A percentile compares a stretch with the other conserved stretches of the same genome.
Conservation (phyloP, 495 filamentous ascomycete species). For the Neurospora pannonica region DNA sequence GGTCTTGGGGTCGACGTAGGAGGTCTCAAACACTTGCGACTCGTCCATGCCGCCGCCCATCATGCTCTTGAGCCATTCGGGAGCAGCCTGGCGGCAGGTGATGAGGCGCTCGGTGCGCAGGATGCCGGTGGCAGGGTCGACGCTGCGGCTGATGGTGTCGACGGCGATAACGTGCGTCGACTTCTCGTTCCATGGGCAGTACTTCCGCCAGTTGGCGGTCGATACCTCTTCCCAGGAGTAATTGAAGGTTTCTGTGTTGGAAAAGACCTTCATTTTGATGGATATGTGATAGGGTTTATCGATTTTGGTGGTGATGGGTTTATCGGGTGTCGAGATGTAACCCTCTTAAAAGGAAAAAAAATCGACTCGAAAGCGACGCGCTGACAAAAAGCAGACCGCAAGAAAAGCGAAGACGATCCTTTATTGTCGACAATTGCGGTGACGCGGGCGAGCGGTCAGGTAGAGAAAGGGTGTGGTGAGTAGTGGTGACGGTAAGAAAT, state of each 20-base stretch:
- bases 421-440: neutral
- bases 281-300: neutral
- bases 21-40: slow-evolving; percentile 86
- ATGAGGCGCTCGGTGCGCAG: slow-evolving; percentile 94
- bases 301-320: neutral
- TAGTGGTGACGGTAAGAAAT: neutral
- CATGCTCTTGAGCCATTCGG: slow-evolving; percentile 73
- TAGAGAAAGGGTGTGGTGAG: neutral
- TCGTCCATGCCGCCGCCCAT: slow-evolving; percentile 58
- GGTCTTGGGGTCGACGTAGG: slow-evolving; percentile 72
- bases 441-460: neutral
- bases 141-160: slow-evolving; percentile 74
- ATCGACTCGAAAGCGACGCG: neutral
- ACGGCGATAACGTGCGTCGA: slow-evolving; percentile 89
- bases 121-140: slow-evolving; percentile 78
- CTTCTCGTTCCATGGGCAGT: slow-evolving; percentile 96
- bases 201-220: slow-evolving; percentile 98
- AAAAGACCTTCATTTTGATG: slow-evolving; percentile 85
- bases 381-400: slow-evolving; percentile 1
- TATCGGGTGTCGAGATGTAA: neutral
- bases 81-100: slow-evolving; percentile 82
- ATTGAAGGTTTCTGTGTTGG: slow-evolving; percentile 76
- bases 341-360: neutral
- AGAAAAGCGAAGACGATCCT: neutral
- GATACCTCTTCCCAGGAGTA: slow-evolving; percentile 98